Conservation (phyloP, 768 basidiomycete genomes). For the Gyrodon lividus region DNA sequence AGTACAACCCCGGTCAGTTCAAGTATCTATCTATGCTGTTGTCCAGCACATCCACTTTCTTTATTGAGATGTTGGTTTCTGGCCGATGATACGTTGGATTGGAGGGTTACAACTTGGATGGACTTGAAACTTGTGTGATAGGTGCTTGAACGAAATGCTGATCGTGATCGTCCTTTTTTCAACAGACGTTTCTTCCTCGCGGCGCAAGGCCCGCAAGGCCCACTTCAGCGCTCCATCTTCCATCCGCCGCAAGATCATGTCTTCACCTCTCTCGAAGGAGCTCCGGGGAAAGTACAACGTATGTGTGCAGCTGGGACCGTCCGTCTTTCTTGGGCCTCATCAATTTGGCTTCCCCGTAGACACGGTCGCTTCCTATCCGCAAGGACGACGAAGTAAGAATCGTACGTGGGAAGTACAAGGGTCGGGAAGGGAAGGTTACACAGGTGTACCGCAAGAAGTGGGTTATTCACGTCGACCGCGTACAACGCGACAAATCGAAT, state of each 20-base stretch:
- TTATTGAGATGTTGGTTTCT: constrained; percentile 27
- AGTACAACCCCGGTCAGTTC: constrained; percentile 79
- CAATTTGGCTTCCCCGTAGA: constrained; percentile 39
- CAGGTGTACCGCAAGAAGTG: constrained; percentile 99
- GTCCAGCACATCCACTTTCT: constrained; percentile 18
- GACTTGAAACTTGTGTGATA: constrained; percentile 15
- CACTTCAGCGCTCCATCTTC: constrained; percentile 97
- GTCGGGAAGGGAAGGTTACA: constrained; percentile 96
- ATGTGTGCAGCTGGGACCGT: constrained; percentile 31
- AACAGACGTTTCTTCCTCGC: constrained; percentile 84
- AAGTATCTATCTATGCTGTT: constrained; percentile 16
- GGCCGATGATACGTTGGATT: constrained; percentile 55
- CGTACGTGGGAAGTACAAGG: constrained; percentile 97
- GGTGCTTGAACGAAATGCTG: constrained; percentile 27
- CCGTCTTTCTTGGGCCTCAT: background rate
- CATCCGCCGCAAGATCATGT: constrained; percentile 97
- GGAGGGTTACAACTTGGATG: constrained; percentile 42
- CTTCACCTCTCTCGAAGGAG: constrained; percentile 92
- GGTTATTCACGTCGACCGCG: constrained; percentile 98
- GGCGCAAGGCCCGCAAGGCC: constrained; percentile 97
- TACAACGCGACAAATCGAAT: constrained; percentile 96
- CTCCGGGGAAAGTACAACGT: constrained; percentile 91
- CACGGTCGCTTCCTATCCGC: constrained; percentile 90
- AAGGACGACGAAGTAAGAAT: constrained; percentile 99
- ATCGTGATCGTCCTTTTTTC: constrained; percentile 23